phyloP scores from a whole-genome alignment of 345 rosid species.

The Dipteronia dyeriana region DNA sequence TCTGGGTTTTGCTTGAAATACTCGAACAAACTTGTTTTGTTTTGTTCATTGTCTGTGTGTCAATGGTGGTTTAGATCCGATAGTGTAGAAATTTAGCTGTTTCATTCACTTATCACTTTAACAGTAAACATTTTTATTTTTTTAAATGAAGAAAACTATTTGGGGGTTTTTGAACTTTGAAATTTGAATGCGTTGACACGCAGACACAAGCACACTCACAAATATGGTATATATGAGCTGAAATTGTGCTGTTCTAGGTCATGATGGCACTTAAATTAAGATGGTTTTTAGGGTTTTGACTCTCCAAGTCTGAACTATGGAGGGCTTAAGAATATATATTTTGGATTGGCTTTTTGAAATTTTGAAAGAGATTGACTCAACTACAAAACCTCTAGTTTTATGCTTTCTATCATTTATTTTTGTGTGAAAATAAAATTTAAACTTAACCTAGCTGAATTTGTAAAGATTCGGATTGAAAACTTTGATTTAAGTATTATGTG shows the following conservation, averaged over 20 bases:
- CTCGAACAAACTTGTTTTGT: background rate
- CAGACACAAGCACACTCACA: background rate
- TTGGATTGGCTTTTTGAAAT: background rate
- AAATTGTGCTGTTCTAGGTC: slow-evolving; percentile 8
- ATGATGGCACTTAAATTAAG: background rate
- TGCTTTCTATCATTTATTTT: background rate
- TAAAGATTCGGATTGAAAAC: background rate
- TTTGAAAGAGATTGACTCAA: background rate
- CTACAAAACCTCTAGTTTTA: background rate
- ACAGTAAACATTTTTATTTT: background rate
- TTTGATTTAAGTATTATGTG: background rate
- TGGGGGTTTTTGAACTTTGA: background rate
- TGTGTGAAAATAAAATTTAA: background rate
- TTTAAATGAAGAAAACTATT: background rate
- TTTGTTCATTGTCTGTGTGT: background rate
- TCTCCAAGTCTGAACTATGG: background rate
- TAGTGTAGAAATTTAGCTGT: background rate
- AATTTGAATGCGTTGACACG: background rate
- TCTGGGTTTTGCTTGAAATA: slow-evolving; percentile 5
- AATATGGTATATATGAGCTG: slow-evolving; percentile 11
- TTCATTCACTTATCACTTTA: background rate
- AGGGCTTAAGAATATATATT: background rate
- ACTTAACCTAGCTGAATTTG: background rate
- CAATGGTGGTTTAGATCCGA: slow-evolving; percentile 25
- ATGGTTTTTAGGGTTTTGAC: background rate